Base-by-base conservation (phyloP, 352 stramenopile genomes). In the Globisporangium cylindrosporum region DNA sequence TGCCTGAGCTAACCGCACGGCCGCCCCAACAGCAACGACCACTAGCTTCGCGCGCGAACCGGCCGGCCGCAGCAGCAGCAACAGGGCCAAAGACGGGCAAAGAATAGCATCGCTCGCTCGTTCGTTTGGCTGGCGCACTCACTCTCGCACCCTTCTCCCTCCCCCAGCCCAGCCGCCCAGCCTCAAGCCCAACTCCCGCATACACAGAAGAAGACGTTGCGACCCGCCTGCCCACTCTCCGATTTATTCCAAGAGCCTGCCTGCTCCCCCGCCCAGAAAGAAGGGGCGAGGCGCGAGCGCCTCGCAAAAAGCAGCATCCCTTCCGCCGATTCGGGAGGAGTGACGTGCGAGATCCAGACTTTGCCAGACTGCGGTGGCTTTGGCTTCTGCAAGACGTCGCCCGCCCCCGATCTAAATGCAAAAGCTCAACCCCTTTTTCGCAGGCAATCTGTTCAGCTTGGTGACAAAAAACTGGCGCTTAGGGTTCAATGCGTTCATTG, bases 51-150 rank as follows among this genome's bases (percentile, higher is more conserved):
- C 56, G 38, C 38, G 56, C 56, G 55, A 62, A 49, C 32, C 20
- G 55, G 29, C 27, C 32, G 20, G 56, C 56, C 56, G 56, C 32
- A 61, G 48, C 41, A 25, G 56, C 56, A 32, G 56, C 56, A 61
- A 20, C 41, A 27, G 48, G 27, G 56, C 55, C 56, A 61, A 29
- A 27, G 32, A 61, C 18, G 56, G 56, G 56, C 56, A 62, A 62
- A 62, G 56, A 62, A 62, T 62, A 62, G 56, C 56, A 62, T 62
- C 55, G n/a, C 55, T 12, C n/a, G 55, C 55, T 61, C 15, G 56
- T 29, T 61, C 4, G n/a, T 38, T 48, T 29, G 22, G 55, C 55
- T 27, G 27, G 18, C 55, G 18, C 55, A 61, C 27, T 61, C 55
- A 59, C 25, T 41, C 51, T 34, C 51, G 10, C 38, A 20, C 38